A percentile compares a stretch with the other conserved stretches of the same genome.
Conservation (phyloP, 805 yeast species). For the Komagataella phaffii region DNA sequence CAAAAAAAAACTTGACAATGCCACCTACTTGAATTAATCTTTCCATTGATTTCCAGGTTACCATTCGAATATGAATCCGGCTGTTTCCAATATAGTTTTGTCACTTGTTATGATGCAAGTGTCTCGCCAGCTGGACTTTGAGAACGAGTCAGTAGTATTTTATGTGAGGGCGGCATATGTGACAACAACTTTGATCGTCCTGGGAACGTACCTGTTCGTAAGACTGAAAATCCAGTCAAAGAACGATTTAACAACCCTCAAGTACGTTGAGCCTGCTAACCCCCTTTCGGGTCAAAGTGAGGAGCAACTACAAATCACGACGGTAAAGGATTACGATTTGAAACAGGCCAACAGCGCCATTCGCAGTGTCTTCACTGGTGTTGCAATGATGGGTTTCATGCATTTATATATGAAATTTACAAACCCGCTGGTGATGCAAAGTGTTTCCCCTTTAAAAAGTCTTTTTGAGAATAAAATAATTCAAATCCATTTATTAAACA, state of each 20-base stretch:
- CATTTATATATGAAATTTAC: constrained; percentile 95
- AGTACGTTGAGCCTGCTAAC: constrained; percentile 78
- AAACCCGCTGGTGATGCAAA: constrained; percentile 92
- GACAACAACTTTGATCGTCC: constrained; percentile 49
- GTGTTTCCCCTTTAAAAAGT: constrained; percentile 78
- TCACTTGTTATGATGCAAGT: constrained; percentile 97
- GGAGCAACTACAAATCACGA: constrained; percentile 69
- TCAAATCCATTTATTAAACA: constrained; percentile 77
- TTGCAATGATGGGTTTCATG: constrained; percentile 98
- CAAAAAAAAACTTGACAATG: not conserved
- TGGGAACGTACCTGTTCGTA: constrained; percentile 54
- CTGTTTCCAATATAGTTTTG: constrained; percentile 70
- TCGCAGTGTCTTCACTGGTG: constrained; percentile 73
- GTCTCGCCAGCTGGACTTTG: constrained; percentile 78
- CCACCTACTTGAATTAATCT: not conserved
- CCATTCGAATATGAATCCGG: constrained; percentile 57
- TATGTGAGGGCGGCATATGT: constrained; percentile 67
- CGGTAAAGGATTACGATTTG: constrained; percentile 90
- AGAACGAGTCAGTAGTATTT: constrained; percentile 60
- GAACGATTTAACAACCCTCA: constrained; percentile 86
- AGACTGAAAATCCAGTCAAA: constrained; percentile 48
- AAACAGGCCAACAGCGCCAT: constrained; percentile 69
- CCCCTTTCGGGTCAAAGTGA: constrained; percentile 67
- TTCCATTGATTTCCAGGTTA: not conserved
- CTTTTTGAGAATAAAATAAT: constrained; percentile 86